Conservation (phyloP, 371 early-diverging fungal species). For the Haplosporangium sp. region DNA sequence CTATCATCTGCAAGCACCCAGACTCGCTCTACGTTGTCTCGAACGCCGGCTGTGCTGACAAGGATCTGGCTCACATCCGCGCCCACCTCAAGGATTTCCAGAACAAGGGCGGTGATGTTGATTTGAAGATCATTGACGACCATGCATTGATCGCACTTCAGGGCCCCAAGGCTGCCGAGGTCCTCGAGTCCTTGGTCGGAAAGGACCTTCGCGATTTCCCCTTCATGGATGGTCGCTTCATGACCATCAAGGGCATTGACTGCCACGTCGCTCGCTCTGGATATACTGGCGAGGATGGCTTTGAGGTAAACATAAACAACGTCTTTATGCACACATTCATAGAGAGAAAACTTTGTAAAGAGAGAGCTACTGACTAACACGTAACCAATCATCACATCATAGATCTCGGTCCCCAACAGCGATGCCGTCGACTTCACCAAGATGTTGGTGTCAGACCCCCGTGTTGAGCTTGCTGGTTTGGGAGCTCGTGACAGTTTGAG, state of each 20-base stretch:
- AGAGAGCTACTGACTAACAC: neutral
- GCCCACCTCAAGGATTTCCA: slow-evolving; percentile 81
- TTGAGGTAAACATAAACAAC: slow-evolving; percentile 74
- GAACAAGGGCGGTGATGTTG: slow-evolving; percentile 89
- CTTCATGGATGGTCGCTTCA: slow-evolving; percentile 88
- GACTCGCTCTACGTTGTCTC: slow-evolving; percentile 93
- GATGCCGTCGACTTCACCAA: slow-evolving; percentile 78
- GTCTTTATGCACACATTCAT: neutral
- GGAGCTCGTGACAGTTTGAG: slow-evolving; percentile 96
- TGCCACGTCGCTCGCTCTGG: slow-evolving; percentile 96
- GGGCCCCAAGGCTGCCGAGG: slow-evolving; percentile 80
- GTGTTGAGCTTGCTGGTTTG: slow-evolving; percentile 93
- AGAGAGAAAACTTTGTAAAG: neutral
- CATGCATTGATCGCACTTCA: slow-evolving; percentile 93
- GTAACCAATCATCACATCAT: neutral
- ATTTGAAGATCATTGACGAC: slow-evolving; percentile 85
- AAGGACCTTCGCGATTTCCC: slow-evolving; percentile 73
- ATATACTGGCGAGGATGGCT: slow-evolving; percentile 99
- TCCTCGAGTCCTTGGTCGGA: slow-evolving; percentile 65
- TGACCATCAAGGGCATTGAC: slow-evolving; percentile 82
- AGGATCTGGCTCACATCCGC: slow-evolving; percentile 91
- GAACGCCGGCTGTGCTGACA: slow-evolving; percentile 97
- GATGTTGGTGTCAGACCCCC: slow-evolving; percentile 76
- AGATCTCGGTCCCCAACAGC: slow-evolving; percentile 86
- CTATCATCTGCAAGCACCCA: slow-evolving; percentile 90